phyloP scores from a whole-genome alignment of 106 monocot species.

The Agapanthus africanus region DNA sequence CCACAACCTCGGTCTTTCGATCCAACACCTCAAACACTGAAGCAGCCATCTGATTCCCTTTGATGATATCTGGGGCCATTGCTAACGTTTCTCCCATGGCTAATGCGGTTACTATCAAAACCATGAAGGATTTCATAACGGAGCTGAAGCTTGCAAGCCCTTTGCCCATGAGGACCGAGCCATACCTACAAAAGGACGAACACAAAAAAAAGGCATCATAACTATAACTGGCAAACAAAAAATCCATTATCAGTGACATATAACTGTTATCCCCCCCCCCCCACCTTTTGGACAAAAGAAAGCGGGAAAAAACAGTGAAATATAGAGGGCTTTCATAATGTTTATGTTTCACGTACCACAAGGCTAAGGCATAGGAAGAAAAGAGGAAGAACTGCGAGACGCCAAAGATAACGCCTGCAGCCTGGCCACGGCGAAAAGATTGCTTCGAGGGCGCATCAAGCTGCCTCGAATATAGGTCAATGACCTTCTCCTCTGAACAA shows the following conservation, averaged over 20 bases:
- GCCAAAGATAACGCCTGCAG: conserved; percentile 73
- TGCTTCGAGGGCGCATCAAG: conserved; percentile 49
- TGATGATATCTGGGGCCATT: conserved; percentile 59
- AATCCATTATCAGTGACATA: not conserved
- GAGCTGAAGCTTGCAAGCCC: conserved; percentile 84
- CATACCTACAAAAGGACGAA: conserved; percentile 53
- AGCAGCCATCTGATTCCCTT: conserved; percentile 69
- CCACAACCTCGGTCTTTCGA: conserved; percentile 44
- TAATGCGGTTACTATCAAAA: conserved; percentile 80
- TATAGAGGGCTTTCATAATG: not conserved
- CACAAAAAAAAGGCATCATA: not conserved
- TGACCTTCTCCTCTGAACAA: conserved; percentile 86
- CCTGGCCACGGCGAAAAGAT: conserved; percentile 76
- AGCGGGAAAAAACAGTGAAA: not conserved
- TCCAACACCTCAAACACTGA: conserved; percentile 73
- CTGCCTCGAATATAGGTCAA: conserved; percentile 65
- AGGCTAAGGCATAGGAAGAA: conserved; percentile 69
- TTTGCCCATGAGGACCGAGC: conserved; percentile 80
- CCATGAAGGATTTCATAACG: conserved; percentile 98
- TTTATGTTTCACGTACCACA: conserved; percentile 51
- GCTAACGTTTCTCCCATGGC: conserved; percentile 91
- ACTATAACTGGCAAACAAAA: not conserved
- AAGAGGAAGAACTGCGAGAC: conserved; percentile 88
- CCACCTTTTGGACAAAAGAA: not conserved
- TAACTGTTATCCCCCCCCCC: too few relatives aligned